phyloP scores from a whole-genome alignment of 108 stramenopile genomes.

The Nitzschia sp. region DNA sequence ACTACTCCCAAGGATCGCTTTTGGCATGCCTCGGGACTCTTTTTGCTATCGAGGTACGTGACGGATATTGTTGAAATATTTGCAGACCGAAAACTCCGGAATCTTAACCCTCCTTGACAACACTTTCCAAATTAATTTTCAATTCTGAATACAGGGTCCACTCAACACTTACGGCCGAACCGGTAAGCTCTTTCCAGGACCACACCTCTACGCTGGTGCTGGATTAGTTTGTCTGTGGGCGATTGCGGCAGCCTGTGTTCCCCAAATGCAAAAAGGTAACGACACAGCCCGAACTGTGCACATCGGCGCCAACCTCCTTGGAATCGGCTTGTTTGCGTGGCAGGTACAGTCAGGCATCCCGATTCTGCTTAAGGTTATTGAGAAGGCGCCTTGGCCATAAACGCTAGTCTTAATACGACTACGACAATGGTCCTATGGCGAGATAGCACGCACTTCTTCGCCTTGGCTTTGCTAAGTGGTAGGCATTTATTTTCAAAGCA shows the following conservation, averaged over 20 bases:
- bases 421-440: not conserved
- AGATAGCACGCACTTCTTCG: not conserved
- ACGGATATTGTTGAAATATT: not conserved
- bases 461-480: no score
- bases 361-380: constrained; percentile 91
- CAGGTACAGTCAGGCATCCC: constrained; percentile 89
- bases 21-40: constrained; percentile 90
- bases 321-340: constrained; percentile 92
- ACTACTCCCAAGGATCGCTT: constrained; percentile 86
- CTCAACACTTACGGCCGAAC: constrained; percentile 96
- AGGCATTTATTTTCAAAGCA: no score
- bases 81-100: not conserved
- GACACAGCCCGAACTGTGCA: constrained; percentile 92
- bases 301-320: constrained; percentile 92
- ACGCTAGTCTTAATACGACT: not conserved
- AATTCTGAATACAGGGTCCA: constrained; percentile 65
- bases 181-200: constrained; percentile 97
- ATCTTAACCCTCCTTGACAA: no score
- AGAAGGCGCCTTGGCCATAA: constrained; percentile 90
- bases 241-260: constrained; percentile 80
- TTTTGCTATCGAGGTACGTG: constrained; percentile 90
- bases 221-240: constrained; percentile 94
- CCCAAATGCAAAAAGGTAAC: constrained; percentile 97
- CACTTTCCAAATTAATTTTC: not conserved
- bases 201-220: constrained; percentile 97